Conservation (phyloP, 192 early-diverging fungal species). For the Umbelopsis sp. region DNA sequence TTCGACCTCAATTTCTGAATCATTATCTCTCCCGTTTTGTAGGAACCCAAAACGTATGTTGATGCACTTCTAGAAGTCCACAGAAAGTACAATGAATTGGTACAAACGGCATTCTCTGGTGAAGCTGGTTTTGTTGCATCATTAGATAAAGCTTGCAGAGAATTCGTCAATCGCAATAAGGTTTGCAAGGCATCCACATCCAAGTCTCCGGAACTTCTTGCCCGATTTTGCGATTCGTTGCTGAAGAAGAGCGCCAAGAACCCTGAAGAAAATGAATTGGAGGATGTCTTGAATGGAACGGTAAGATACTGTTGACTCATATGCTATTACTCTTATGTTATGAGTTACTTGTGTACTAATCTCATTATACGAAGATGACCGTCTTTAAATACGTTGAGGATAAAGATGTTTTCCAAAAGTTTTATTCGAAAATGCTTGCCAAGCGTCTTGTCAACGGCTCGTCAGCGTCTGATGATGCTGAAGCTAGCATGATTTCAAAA, state of each 20-base stretch:
- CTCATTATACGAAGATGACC: constrained; percentile 64
- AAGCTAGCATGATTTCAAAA: constrained; percentile 93
- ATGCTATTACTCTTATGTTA: neutral
- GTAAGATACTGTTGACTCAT: constrained; percentile 42
- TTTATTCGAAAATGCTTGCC: constrained; percentile 91
- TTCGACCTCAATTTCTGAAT: neutral
- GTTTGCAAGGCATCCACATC: constrained; percentile 70
- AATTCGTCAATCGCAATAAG: constrained; percentile 91
- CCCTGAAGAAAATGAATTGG: constrained; percentile 72
- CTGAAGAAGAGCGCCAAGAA: constrained; percentile 84
- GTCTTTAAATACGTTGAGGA: constrained; percentile 97
- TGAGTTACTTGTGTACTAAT: neutral
- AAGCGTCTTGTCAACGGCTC: constrained; percentile 89
- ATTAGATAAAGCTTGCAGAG: constrained; percentile 91
- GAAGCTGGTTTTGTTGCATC: constrained; percentile 90
- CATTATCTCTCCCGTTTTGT: constrained; percentile 8
- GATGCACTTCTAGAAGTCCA: constrained; percentile 86
- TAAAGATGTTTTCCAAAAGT: constrained; percentile 98
- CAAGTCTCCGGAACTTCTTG: constrained; percentile 87
- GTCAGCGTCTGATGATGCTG: constrained; percentile 90
- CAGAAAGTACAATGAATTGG: constrained; percentile 80
- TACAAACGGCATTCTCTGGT: constrained; percentile 75
- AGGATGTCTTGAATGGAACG: constrained; percentile 62
- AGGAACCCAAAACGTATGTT: constrained; percentile 86
- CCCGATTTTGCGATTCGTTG: constrained; percentile 88